A percentile compares a stretch with the other conserved stretches of the same genome.
phyloP scores from a whole-genome alignment of 2,329 filamentous ascomycete genomes.

The Verticillium nubilum region DNA sequence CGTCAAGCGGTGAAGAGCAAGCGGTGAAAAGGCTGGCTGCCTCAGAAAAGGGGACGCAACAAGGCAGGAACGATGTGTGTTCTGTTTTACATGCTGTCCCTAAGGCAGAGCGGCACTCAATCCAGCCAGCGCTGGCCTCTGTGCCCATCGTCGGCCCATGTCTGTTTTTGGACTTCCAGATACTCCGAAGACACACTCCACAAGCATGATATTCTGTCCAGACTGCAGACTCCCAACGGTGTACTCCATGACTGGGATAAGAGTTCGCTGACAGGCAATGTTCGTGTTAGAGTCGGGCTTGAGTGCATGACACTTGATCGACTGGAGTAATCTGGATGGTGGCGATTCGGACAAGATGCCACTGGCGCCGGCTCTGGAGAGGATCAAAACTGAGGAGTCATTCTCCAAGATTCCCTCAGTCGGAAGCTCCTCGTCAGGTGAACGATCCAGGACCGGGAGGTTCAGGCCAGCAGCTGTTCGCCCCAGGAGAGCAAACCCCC shows the following conservation, averaged over 20 bases:
- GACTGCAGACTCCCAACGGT: background rate
- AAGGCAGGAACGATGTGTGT: too few species aligned
- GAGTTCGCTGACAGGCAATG: constrained; percentile 14
- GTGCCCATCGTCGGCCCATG: background rate
- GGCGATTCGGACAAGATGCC: background rate
- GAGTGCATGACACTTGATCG: constrained; percentile 4
- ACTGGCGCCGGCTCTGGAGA: constrained; percentile 3
- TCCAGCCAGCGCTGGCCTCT: background rate
- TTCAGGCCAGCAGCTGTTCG: constrained; percentile 1
- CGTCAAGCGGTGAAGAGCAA: too few species aligned
- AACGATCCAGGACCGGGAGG: background rate
- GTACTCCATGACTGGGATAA: constrained; percentile 11
- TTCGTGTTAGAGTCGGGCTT: constrained; percentile 21
- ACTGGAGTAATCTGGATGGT: background rate
- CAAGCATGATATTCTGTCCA: background rate
- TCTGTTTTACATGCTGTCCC: too few species aligned
- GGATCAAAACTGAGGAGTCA: background rate
- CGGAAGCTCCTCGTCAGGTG: background rate
- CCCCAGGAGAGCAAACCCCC: constrained; percentile 16
- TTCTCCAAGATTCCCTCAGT: constrained; percentile 3
- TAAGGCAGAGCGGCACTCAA: too few species aligned
- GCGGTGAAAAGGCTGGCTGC: too few species aligned
- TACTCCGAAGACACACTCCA: background rate
- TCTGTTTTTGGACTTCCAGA: background rate
- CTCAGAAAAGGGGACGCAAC: too few species aligned